A percentile compares a stretch with the other conserved stretches of the same genome.
These are phyloP conservation scores for Sphagnum magellanicum DNA, from an alignment of 228 moss, liverwort and hornwort species.

Conservation along the genomic window DNA sequence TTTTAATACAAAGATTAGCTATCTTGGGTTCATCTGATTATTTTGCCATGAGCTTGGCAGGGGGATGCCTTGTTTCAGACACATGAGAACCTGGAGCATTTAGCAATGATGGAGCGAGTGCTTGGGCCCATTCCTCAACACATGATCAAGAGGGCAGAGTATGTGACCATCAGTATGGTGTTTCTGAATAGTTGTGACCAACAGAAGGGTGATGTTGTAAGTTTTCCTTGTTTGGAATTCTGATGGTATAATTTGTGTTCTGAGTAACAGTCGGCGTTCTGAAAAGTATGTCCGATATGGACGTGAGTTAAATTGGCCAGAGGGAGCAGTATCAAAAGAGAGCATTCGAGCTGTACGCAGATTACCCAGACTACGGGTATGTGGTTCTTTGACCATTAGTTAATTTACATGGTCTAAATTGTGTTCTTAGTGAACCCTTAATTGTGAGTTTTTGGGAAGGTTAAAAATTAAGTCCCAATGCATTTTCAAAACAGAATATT, in stretches of 20 bases:
- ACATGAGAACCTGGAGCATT: constrained; percentile 95
- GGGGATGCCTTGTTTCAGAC: constrained; percentile 98
- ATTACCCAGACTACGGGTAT: constrained; percentile 78
- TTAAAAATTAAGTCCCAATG: no score
- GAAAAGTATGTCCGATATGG: constrained; percentile 92
- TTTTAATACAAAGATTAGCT: no score
- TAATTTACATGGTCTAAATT: no score
- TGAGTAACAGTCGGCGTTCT: constrained; percentile 63
- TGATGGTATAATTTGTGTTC: background rate
- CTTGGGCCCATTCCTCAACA: constrained; percentile 82
- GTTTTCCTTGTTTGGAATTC: no score
- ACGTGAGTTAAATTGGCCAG: constrained; percentile 98
- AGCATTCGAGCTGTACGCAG: constrained; percentile 92
- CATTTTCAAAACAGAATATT: no score
- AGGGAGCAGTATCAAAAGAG: constrained; percentile 91
- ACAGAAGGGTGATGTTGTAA: no score
- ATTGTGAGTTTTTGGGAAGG: no score
- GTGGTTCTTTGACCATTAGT: background rate
- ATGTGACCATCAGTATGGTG: constrained; percentile 13
- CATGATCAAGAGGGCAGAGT: constrained; percentile 96
- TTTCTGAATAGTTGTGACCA: no score
- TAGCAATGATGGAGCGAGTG: constrained; percentile 99
- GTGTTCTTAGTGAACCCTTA: no score
- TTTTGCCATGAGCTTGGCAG: constrained; percentile 20
- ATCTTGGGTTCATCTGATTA: no score